Conservation (phyloP, 192 early-diverging fungal species). For the Chytriomyces sp. region DNA sequence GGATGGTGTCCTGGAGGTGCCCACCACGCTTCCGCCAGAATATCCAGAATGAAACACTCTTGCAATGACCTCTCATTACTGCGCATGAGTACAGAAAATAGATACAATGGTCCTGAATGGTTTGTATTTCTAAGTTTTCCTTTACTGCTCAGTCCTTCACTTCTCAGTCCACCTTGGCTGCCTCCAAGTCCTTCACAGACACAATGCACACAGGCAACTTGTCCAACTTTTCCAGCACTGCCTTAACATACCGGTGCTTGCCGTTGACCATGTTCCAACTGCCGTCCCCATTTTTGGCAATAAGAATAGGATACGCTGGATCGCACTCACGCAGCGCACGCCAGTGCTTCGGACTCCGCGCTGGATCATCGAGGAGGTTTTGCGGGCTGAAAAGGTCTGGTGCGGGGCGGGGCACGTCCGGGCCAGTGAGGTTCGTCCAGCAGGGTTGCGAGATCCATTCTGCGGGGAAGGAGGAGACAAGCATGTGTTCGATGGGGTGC, state of each 20-base stretch:
- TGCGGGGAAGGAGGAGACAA: not conserved
- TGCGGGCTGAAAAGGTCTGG: not conserved
- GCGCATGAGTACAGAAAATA: no score
- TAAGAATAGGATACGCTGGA: not conserved
- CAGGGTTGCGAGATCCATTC: not conserved
- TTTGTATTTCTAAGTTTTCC: no score
- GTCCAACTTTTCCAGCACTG: not conserved
- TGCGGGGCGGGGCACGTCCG: not conserved
- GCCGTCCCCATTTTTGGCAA: not conserved
- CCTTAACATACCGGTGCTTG: not conserved
- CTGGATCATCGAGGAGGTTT: conserved; percentile 3
- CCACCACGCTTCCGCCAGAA: no score
- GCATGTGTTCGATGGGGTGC: not conserved
- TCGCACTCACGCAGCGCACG: not conserved
- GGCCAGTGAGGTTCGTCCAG: not conserved
- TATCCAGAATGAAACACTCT: no score
- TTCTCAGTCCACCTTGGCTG: no score
- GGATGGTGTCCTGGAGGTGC: no score
- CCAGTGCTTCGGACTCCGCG: not conserved
- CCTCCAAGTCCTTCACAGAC: not conserved
- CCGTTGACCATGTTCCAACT: conserved; percentile 8
- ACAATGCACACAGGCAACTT: not conserved
- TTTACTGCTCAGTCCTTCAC: no score
- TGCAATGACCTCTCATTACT: no score
- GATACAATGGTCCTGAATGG: no score